Conservation (phyloP, 169 alveolate species). For the Plasmodium coatneyi region DNA sequence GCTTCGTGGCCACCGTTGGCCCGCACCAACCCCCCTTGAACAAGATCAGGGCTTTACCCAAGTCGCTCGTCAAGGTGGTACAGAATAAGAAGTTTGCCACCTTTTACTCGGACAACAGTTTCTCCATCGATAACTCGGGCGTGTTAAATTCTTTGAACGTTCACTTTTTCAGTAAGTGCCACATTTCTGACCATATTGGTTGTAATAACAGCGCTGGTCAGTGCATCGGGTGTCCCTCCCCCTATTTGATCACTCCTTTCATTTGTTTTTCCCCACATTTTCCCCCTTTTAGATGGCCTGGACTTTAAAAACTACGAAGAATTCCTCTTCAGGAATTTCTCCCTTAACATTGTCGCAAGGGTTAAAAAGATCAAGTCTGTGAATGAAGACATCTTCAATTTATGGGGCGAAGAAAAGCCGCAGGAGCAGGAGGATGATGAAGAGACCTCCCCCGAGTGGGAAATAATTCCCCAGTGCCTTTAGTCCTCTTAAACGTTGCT, state of each 20-base stretch:
- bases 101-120: constrained; percentile 56
- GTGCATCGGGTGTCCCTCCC: background rate
- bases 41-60: constrained; percentile 74
- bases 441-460: constrained; percentile 66
- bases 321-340: constrained; percentile 37
- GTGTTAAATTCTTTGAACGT: constrained; percentile 17
- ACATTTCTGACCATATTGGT: background rate
- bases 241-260: background rate
- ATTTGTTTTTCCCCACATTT: background rate
- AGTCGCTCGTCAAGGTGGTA: constrained; percentile 26
- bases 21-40: constrained; percentile 71
- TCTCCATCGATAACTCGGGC: constrained; percentile 67
- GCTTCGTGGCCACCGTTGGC: constrained; percentile 48
- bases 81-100: constrained; percentile 22
- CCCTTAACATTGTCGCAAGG: constrained; percentile 25
- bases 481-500: background rate
- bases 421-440: constrained; percentile 42
- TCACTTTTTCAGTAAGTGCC: constrained; percentile 41
- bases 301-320: constrained; percentile 46
- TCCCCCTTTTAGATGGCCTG: constrained; percentile 29
- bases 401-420: constrained; percentile 61
- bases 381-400: constrained; percentile 68
- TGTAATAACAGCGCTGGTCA: background rate
- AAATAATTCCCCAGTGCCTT: constrained; percentile 46
- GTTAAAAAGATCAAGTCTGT: constrained; percentile 69